Conservation (phyloP, 352 stramenopile genomes). For the Phytophthora vignae region DNA sequence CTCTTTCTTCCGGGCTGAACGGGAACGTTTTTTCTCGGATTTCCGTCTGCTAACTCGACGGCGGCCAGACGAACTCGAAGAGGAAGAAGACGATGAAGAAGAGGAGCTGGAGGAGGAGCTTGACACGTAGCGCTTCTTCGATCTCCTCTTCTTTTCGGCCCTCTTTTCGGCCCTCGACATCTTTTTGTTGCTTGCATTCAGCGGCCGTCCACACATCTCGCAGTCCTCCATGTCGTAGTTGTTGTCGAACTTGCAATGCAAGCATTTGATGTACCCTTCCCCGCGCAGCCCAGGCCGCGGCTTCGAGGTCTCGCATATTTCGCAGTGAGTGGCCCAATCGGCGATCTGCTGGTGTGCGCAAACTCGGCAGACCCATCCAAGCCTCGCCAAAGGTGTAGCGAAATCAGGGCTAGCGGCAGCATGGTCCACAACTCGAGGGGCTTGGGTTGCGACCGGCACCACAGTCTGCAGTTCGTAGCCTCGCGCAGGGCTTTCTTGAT, state of each 20-base stretch:
- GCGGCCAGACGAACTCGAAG: slow-evolving; percentile 24
- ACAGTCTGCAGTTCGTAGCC: slow-evolving; percentile 42
- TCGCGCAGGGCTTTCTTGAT: slow-evolving; percentile 26
- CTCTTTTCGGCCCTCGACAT: slow-evolving; percentile 35
- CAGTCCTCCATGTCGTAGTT: slow-evolving; percentile 77
- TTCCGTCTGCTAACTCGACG: slow-evolving; percentile 44
- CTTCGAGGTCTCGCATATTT: slow-evolving; percentile 78
- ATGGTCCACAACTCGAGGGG: slow-evolving; percentile 42
- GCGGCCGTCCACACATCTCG: slow-evolving; percentile 64
- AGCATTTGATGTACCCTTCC: slow-evolving; percentile 65
- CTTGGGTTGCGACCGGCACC: slow-evolving; percentile 38
- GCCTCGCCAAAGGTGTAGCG: slow-evolving; percentile 38
- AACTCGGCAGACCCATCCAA: slow-evolving; percentile 74
- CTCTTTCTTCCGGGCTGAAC: slow-evolving; percentile 29
- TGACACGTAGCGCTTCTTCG: slow-evolving; percentile 48
- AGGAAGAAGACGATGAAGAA: slow-evolving; percentile 40
- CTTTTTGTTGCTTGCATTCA: slow-evolving; percentile 49
- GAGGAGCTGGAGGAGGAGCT: slow-evolving; percentile 47
- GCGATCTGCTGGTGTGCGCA: slow-evolving; percentile 74
- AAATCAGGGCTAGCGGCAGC: slow-evolving; percentile 36
- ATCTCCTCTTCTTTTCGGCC: no score
- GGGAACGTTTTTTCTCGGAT: slow-evolving; percentile 36
- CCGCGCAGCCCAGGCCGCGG: slow-evolving; percentile 54
- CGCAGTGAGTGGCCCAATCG: slow-evolving; percentile 75
- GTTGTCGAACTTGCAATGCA: slow-evolving; percentile 80